A percentile compares a stretch with the other conserved stretches of the same genome.
Conservation (phyloP, 1,284 basidiomycete species). For the Chiua sp. region DNA sequence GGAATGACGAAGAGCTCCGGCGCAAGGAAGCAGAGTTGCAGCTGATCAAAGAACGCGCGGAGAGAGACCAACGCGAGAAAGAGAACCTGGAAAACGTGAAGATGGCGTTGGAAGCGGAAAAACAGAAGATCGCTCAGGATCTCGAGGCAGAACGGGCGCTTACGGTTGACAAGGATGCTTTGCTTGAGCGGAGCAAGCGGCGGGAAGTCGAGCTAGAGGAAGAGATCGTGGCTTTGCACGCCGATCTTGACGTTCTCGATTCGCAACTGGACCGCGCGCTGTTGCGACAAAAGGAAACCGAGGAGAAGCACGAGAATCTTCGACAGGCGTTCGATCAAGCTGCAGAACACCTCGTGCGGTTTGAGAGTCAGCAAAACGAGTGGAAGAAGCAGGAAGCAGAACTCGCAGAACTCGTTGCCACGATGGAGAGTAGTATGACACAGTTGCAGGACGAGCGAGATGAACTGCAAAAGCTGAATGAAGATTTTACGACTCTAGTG, state of each 20-base stretch:
- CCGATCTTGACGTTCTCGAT: slow-evolving; percentile 86
- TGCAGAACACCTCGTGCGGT: slow-evolving; percentile 79
- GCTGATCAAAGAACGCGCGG: slow-evolving; percentile 83
- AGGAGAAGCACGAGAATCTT: slow-evolving; percentile 78
- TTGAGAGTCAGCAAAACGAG: slow-evolving; percentile 79
- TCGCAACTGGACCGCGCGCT: slow-evolving; percentile 86
- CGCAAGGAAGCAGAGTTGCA: slow-evolving; percentile 89
- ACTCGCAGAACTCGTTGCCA: slow-evolving; percentile 56
- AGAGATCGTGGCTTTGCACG: slow-evolving; percentile 80
- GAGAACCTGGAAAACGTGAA: slow-evolving; percentile 80
- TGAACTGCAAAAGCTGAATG: slow-evolving; percentile 66
- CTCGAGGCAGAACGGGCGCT: slow-evolving; percentile 85
- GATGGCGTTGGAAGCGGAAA: slow-evolving; percentile 82
- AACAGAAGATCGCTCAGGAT: slow-evolving; percentile 80
- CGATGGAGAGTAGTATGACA: slow-evolving; percentile 68
- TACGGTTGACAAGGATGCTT: slow-evolving; percentile 82
- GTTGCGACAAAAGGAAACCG: slow-evolving; percentile 75
- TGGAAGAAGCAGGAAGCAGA: slow-evolving; percentile 69
- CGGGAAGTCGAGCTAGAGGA: slow-evolving; percentile 87
- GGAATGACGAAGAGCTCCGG: slow-evolving; percentile 91
- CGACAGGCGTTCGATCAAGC: slow-evolving; percentile 81
- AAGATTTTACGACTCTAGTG: slow-evolving; percentile 76
- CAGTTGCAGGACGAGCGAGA: slow-evolving; percentile 60
- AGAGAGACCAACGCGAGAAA: slow-evolving; percentile 83
- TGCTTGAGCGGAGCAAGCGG: slow-evolving; percentile 88